Base-by-base conservation (phyloP, 208 protist species). In the Acanthamoeba rhysodes region DNA sequence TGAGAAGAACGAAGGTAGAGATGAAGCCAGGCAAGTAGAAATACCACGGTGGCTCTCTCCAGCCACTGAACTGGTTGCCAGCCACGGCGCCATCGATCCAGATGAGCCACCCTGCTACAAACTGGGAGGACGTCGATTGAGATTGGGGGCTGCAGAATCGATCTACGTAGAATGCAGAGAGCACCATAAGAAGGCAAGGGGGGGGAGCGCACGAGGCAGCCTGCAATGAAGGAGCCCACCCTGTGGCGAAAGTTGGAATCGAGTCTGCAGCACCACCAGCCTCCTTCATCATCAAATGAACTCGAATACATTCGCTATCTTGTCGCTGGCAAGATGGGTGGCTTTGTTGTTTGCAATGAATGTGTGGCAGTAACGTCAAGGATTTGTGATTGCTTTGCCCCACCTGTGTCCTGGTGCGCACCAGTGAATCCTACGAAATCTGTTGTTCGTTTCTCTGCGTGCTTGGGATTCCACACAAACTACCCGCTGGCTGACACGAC, bases 51-150 rank as follows among this genome's bases (percentile, higher is more conserved):
- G 82, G 82, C 48, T 59, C 82, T 27, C 16, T 59, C 53, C 48
- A 90, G 29, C 82, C 82, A 48, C 29, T 41, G 82, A 90, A 90
- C 24, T 90, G 22, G 57, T 90, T 90, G 10, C 82, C 82, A 22
- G 57, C 82, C 27, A 90, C 53, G 22, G 82, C 82, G 27, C 82
- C 82, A 41, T 90, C 82, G 57, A 90, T 90, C 82, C 82, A 90
- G 37, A 90, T 90, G 50, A 90, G 29, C 82, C 82, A 90, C 20
- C 53, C 82, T 29, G 82, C 82, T 22, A 66, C 53, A 29, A 90
- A 90, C 82, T 90, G 82, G 4, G 41, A 76, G 34, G 5, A 32
- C n/a, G 1, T 5, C 34, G 16, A n/a, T n/a, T 10, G 2, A 76
- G 32, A 18, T 20, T 10, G 50, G 50, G 9, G 12, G 9, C n/a